phyloP scores from a whole-genome alignment of 768 basidiomycete species.

The Lactifluus rugatus region DNA sequence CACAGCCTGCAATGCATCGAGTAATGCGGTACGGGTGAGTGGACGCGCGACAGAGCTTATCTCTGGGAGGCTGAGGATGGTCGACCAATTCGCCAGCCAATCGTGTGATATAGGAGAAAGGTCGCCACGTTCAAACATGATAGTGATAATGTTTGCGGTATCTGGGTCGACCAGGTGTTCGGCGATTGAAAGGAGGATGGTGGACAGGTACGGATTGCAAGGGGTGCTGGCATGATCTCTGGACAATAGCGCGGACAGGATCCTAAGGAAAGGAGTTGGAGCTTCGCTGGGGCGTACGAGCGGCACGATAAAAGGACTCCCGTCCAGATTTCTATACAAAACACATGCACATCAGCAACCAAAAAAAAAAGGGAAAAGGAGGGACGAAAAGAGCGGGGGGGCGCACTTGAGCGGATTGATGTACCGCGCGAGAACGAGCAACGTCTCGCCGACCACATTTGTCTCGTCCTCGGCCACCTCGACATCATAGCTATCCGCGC shows the following conservation, averaged over 20 bases:
- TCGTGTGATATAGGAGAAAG: constrained; percentile 61
- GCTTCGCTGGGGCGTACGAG: constrained; percentile 45
- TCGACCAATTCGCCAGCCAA: constrained; percentile 63
- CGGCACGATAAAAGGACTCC: constrained; percentile 39
- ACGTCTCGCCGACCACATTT: constrained; percentile 48
- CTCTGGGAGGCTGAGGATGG: constrained; percentile 39
- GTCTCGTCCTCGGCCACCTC: constrained; percentile 55
- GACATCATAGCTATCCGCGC: constrained; percentile 43
- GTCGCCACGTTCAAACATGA: constrained; percentile 59
- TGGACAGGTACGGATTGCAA: constrained; percentile 51
- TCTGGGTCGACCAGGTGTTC: constrained; percentile 62
- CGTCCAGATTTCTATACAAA: constrained; percentile 35
- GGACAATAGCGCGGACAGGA: constrained; percentile 51
- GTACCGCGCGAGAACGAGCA: constrained; percentile 50
- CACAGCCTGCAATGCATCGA: constrained; percentile 46
- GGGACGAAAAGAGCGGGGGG: not conserved
- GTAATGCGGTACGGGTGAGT: constrained; percentile 44
- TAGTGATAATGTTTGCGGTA: constrained; percentile 47
- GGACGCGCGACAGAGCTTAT: constrained; percentile 31
- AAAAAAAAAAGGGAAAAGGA: not conserved
- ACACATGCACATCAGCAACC: not conserved
- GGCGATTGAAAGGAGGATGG: constrained; percentile 53
- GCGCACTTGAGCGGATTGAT: constrained; percentile 50
- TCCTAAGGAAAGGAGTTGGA: constrained; percentile 50
- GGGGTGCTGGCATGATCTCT: constrained; percentile 46